Evolutionary conservation across 139 green algal species (phyloP).

Genomic region (Asterochloris sp.): DNA sequence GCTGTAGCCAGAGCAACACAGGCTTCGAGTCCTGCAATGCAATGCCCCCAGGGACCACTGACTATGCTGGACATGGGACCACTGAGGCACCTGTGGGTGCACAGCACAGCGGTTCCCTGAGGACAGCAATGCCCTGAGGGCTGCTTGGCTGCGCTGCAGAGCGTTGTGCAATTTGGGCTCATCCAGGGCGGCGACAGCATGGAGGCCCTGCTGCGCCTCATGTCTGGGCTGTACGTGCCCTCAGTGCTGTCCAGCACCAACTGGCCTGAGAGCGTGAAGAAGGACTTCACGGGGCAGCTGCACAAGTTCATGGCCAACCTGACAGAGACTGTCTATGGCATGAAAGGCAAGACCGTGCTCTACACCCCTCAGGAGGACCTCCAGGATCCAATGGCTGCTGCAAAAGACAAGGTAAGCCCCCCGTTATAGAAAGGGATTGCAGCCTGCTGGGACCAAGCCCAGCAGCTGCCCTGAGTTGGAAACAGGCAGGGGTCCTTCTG

Average conservation of each 20-base stretch:
- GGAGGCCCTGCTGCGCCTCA: conserved; percentile 60
- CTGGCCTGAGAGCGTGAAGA: conserved; percentile 73
- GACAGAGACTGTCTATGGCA: conserved; percentile 67
- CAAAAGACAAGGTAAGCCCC: conserved; percentile 4
- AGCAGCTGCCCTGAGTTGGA: background rate
- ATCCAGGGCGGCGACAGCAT: conserved; percentile 26
- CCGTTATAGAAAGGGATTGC: no score
- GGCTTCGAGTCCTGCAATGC: background rate
- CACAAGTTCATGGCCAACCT: conserved; percentile 82
- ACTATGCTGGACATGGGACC: background rate
- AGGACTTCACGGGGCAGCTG: conserved; percentile 59
- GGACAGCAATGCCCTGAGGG: background rate
- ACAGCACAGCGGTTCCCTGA: background rate
- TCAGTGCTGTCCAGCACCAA: conserved; percentile 52
- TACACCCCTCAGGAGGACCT: conserved; percentile 59
- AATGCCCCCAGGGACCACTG: background rate
- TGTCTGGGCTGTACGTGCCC: conserved; percentile 70
- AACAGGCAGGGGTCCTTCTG: background rate
- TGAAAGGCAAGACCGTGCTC: conserved; percentile 73
- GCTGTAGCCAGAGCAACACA: background rate
- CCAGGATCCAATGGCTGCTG: conserved; percentile 1
- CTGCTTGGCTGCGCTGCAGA: background rate
- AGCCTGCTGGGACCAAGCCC: no score
- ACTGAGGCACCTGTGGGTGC: background rate
- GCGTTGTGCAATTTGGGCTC: conserved; percentile 19